Evolutionary conservation across 345 rosid species (phyloP).

Genomic region (Physaria fendleri): DNA sequence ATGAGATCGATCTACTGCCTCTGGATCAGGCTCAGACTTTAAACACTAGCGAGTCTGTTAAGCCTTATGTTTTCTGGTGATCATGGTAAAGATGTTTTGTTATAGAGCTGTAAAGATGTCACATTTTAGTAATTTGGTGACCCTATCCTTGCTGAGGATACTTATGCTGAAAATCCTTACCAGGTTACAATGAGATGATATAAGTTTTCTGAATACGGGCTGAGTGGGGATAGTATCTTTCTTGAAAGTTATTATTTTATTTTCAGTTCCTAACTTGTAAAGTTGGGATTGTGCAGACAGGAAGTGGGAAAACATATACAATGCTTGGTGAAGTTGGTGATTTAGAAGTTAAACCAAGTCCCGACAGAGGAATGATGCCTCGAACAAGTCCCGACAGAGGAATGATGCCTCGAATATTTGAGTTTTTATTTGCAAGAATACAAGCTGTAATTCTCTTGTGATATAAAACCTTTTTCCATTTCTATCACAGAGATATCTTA

Average conservation of each 20-base stretch:
- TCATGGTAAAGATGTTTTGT: neutral
- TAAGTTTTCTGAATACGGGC: neutral
- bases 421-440: conserved; percentile 91
- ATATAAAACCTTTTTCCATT: neutral
- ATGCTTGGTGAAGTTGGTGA: conserved; percentile 86
- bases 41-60: neutral
- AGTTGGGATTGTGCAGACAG: conserved; percentile 57
- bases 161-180: neutral
- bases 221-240: neutral
- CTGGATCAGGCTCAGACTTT: neutral
- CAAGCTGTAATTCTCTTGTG: conserved; percentile 60
- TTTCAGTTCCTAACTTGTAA: neutral
- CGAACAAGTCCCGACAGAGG: conserved; percentile 81
- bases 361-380: conserved; percentile 88
- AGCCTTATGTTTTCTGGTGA: neutral
- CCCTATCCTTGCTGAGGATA: neutral
- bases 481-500: neutral
- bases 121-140: neutral
- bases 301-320: conserved; percentile 97
- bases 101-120: neutral
- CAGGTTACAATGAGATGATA: neutral
- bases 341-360: conserved; percentile 76
- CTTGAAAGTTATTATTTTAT: neutral
- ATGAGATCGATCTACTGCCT: neutral
- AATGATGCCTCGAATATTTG: conserved; percentile 95